Evolutionary conservation across 2,329 filamentous ascomycete genomes (phyloP), one percentile per base, ranked within the genome.

Genomic region (Uncinocarpus reesii): DNA sequence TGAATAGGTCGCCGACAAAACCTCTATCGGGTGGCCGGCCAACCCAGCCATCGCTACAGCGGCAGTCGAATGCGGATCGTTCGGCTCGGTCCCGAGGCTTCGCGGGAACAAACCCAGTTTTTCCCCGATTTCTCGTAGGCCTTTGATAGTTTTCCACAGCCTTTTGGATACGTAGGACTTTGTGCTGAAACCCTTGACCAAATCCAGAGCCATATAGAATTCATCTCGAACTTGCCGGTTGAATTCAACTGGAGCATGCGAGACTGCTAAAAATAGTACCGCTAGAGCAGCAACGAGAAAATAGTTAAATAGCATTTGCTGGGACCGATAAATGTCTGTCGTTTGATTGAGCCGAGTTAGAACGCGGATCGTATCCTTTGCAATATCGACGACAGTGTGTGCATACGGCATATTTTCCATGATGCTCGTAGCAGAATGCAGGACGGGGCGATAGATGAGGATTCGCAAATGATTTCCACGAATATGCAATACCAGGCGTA

Each of bases 401-500:
- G 88, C 88, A 53, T 86, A 81, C 3, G 71, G 67, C 43, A 81
- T 75, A 60, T 94, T 83, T 49, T 83, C 78, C 67, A 84, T 79
- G 58, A 95, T 95, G 57, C 82, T 89, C 10, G 80, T 84, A 2
- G 86, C 80, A 15, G 84, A 90, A 63, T 95, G 86, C 7, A 96
- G 71, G 2, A 95, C 81, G 0, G 88, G 88, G 0, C 87, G 85
- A 63, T 93, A 89, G 23, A 95, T 84, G 62, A 87, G 80, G 50
- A 89, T 92, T 4, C 89, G 83, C 68, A 94, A 86, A 69, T 94
- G 88, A 58, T 95, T 95, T 35, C 87, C 79, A 32, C 89, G 80
- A 13, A 95, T 71, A 61, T 93, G 92, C 15, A 92, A 82, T 63
- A 92, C 80, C 40, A 95, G 82, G 52, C 85, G 83, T 10, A 93